These are phyloP conservation scores for Metschnikowia lachancei DNA, from an alignment of 805 yeast species.

Conservation along the genomic window DNA sequence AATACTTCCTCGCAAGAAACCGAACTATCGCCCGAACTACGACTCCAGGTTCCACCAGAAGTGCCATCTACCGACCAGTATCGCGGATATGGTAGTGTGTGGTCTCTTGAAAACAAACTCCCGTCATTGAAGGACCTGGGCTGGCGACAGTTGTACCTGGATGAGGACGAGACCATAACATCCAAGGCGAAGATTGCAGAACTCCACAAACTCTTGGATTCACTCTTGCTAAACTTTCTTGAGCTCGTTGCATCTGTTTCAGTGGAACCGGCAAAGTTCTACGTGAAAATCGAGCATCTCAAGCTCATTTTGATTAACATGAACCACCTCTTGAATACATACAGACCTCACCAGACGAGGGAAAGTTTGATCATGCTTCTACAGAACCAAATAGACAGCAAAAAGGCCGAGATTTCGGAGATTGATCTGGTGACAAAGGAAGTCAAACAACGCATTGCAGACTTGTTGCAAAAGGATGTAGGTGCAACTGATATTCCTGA, in stretches of 20 bases:
- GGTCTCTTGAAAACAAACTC: conserved; percentile 78
- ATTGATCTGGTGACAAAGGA: conserved; percentile 42
- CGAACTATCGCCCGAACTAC: conserved; percentile 33
- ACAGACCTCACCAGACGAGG: conserved; percentile 92
- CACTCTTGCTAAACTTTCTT: conserved; percentile 73
- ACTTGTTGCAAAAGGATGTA: conserved; percentile 15
- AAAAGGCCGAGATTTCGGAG: conserved; percentile 49
- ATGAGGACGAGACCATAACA: conserved; percentile 36
- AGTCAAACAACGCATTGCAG: conserved; percentile 37
- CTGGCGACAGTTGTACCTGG: conserved; percentile 64
- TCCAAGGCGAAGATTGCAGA: conserved; percentile 59
- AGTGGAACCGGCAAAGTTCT: conserved; percentile 62
- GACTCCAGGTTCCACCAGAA: conserved; percentile 62
- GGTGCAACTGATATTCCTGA: background rate
- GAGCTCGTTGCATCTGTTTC: conserved; percentile 79
- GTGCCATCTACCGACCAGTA: conserved; percentile 65
- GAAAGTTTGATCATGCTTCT: conserved; percentile 78
- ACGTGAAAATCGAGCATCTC: conserved; percentile 69
- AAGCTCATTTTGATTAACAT: conserved; percentile 80
- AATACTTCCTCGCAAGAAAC: conserved; percentile 2
- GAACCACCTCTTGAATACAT: conserved; percentile 87
- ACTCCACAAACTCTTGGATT: conserved; percentile 74
- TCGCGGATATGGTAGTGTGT: conserved; percentile 83
- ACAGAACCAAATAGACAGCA: conserved; percentile 66
- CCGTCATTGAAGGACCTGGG: conserved; percentile 78